Percentiles rank a stretch among this genome's conserved stretches.
Conservation (phyloP, 768 basidiomycete genomes). For the Gelatoporia subvermispora region DNA sequence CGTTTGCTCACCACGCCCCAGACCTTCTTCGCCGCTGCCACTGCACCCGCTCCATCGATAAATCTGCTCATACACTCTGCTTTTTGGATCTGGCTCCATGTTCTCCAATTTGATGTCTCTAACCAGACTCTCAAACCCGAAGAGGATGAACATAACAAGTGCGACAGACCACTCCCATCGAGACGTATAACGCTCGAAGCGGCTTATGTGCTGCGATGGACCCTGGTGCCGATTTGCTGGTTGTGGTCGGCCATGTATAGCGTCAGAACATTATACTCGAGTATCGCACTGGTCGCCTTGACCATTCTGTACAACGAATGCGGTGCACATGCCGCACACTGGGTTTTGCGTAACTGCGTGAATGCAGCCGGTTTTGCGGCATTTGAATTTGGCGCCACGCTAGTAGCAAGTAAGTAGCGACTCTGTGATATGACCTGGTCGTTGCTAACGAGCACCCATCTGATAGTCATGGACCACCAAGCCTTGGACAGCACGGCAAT, state of each 20-base stretch:
- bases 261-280: conserved; percentile 8
- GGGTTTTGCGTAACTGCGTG: conserved; percentile 11
- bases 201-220: conserved; percentile 17
- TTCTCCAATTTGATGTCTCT: conserved; percentile 25
- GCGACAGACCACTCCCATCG: conserved; percentile 21
- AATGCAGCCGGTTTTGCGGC: conserved; percentile 15
- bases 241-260: conserved; percentile 6
- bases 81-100: conserved; percentile 26
- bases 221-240: conserved; percentile 15
- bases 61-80: conserved; percentile 8
- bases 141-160: conserved; percentile 23
- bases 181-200: conserved; percentile 13
- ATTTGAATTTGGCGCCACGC: conserved; percentile 22
- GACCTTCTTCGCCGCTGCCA: conserved; percentile 14
- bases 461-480: conserved; percentile 9
- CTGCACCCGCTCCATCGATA: conserved; percentile 6
- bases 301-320: conserved; percentile 20
- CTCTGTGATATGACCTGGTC: background rate
- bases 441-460: background rate
- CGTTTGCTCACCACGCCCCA: background rate
- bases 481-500: conserved; percentile 14
- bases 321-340: conserved; percentile 11
- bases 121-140: conserved; percentile 21
- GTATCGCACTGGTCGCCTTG: conserved; percentile 10
- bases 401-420: conserved; percentile 4